Percentiles rank a stretch among this genome's conserved stretches.
Evolutionary conservation across 805 yeast species (phyloP).

Genomic region (Candida succiphila): DNA sequence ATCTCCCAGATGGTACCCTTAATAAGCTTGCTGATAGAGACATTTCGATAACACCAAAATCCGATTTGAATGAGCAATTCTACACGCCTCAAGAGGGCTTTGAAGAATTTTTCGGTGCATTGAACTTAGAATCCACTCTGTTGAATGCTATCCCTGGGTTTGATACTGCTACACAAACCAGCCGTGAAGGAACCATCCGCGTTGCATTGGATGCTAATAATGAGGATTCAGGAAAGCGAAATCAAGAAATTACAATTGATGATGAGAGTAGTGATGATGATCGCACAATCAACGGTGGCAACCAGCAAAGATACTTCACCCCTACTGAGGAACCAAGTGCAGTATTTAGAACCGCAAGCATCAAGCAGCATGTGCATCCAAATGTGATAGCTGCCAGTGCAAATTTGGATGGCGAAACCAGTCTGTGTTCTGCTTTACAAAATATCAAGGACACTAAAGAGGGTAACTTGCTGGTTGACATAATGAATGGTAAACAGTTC

Average conservation of each 20-base stretch:
- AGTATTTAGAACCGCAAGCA: no score
- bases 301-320: conserved; percentile 6
- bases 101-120: conserved; percentile 7
- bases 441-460: conserved; percentile 10
- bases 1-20: not conserved
- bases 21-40: not conserved
- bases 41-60: not conserved
- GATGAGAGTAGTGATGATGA: conserved; percentile 4
- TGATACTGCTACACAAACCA: conserved; percentile 6
- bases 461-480: conserved; percentile 11
- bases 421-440: conserved; percentile 18
- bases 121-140: conserved; percentile 10
- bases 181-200: conserved; percentile 3
- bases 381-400: not conserved
- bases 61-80: not conserved
- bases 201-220: no score
- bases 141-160: conserved; percentile 7
- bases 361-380: no score
- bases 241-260: no score
- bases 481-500: conserved; percentile 6
- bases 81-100: conserved; percentile 5
- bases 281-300: not conserved
- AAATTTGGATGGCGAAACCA: conserved; percentile 7
- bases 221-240: no score
- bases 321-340: conserved; percentile 9